These are phyloP conservation scores for Naganishia sp. DNA, from an alignment of 1,284 basidiomycete species.

Conservation along the genomic window DNA sequence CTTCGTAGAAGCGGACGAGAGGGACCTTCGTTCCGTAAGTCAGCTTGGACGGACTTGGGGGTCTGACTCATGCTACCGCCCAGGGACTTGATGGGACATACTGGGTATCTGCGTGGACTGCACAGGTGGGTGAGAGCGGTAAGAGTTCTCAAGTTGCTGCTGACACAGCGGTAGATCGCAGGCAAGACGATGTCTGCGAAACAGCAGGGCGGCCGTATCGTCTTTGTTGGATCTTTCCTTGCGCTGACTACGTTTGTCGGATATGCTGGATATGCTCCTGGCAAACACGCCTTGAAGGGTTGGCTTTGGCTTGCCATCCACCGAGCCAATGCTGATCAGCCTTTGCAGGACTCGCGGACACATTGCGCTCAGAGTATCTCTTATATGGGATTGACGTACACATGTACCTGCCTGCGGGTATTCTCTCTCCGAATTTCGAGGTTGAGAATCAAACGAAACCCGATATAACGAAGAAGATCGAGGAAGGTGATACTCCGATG, in stretches of 20 bases:
- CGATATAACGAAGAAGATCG: conserved; percentile 73
- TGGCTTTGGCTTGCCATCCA: conserved; percentile 21
- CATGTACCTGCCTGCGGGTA: conserved; percentile 83
- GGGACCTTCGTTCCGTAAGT: conserved; percentile 62
- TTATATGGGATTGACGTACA: conserved; percentile 75
- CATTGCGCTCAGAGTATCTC: conserved; percentile 76
- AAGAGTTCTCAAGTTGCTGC: neutral
- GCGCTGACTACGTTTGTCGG: conserved; percentile 81
- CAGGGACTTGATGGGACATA: conserved; percentile 57
- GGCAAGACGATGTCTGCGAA: conserved; percentile 7
- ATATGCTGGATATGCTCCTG: conserved; percentile 81
- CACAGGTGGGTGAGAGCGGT: conserved; percentile 59
- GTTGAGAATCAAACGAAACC: conserved; percentile 83
- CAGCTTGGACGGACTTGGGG: neutral
- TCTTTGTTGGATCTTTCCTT: conserved; percentile 79
- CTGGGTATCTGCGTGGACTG: conserved; percentile 67
- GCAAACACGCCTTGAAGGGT: conserved; percentile 88
- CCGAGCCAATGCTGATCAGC: neutral
- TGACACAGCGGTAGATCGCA: neutral
- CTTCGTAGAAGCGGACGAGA: conserved; percentile 68
- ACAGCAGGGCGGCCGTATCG: conserved; percentile 64
- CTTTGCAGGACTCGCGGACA: conserved; percentile 76
- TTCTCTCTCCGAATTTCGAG: conserved; percentile 76
- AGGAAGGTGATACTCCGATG: conserved; percentile 70
- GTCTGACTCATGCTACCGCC: conserved; percentile 53